Percentiles rank a stretch among this genome's conserved stretches.
Evolutionary conservation across 495 filamentous ascomycete genomes (phyloP).

Genomic region (Penicillium angulare): DNA sequence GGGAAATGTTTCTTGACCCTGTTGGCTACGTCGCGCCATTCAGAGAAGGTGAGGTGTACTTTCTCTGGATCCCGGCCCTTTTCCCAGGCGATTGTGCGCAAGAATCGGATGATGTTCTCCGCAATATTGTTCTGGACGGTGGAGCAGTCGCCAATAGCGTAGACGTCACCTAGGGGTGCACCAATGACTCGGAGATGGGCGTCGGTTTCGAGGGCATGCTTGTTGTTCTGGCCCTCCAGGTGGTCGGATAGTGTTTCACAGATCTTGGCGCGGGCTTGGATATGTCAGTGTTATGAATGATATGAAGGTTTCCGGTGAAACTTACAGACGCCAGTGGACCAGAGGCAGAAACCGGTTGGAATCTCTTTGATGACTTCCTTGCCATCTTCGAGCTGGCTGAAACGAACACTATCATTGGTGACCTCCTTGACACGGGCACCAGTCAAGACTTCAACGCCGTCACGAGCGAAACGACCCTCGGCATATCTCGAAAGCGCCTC

Average conservation of each 20-base stretch:
- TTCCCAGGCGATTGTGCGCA: conserved; percentile 89
- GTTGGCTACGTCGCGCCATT: conserved; percentile 82
- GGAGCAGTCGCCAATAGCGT: conserved; percentile 94
- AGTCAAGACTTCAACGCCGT: conserved; percentile 85
- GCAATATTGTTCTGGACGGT: conserved; percentile 96
- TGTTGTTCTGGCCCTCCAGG: conserved; percentile 79
- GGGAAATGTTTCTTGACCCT: conserved; percentile 88
- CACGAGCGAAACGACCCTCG: conserved; percentile 81
- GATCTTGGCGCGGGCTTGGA: conserved; percentile 73
- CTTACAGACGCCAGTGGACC: conserved; percentile 88
- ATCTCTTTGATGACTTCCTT: conserved; percentile 82
- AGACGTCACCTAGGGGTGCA: conserved; percentile 90
- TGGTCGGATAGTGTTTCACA: conserved; percentile 69
- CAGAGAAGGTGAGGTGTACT: conserved; percentile 75
- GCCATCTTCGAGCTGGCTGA: conserved; percentile 78
- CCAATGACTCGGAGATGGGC: conserved; percentile 89
- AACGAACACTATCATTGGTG: conserved; percentile 75
- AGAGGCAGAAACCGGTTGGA: conserved; percentile 94
- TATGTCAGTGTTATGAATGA: not conserved
- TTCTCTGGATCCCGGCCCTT: conserved; percentile 83
- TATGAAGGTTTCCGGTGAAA: not conserved
- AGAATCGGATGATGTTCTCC: conserved; percentile 80
- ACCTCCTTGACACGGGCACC: conserved; percentile 93
- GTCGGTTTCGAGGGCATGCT: conserved; percentile 92
- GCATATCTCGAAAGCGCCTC: conserved; percentile 91